A percentile compares a stretch with the other conserved stretches of the same genome.
These are phyloP conservation scores for Melampsora abietis-canadensis DNA, from an alignment of 1,284 basidiomycete species.

Conservation along the genomic window DNA sequence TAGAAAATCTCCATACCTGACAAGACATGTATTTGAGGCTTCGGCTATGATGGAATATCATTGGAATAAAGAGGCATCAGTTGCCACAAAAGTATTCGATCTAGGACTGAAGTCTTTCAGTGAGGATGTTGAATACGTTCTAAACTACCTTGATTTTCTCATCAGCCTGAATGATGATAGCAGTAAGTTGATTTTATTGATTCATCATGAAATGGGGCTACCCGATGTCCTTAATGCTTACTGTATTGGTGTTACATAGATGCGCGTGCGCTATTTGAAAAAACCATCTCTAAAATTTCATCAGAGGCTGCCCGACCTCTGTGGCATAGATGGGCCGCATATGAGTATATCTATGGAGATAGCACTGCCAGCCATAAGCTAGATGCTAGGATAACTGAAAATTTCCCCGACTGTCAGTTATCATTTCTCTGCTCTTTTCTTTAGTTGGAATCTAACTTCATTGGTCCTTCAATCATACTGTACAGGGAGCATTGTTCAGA, in stretches of 20 bases:
- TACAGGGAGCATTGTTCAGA: slow-evolving; percentile 29
- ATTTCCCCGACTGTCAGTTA: slow-evolving; percentile 72
- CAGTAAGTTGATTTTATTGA: slow-evolving; percentile 61
- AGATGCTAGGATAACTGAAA: slow-evolving; percentile 79
- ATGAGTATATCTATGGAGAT: slow-evolving; percentile 93
- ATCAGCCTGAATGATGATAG: slow-evolving; percentile 93
- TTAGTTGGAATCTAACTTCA: neutral
- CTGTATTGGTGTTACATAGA: slow-evolving; percentile 59
- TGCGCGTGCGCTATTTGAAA: slow-evolving; percentile 90
- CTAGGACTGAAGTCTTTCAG: slow-evolving; percentile 82
- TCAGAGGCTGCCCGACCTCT: slow-evolving; percentile 76
- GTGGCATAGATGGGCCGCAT: slow-evolving; percentile 93
- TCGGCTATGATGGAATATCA: slow-evolving; percentile 95
- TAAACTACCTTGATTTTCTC: slow-evolving; percentile 85
- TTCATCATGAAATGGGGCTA: neutral
- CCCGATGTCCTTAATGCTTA: neutral
- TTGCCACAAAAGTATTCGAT: slow-evolving; percentile 90
- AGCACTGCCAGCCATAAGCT: slow-evolving; percentile 82
- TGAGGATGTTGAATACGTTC: slow-evolving; percentile 78
- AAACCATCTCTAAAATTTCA: slow-evolving; percentile 71
- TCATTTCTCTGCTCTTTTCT: slow-evolving; percentile 14
- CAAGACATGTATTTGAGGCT: slow-evolving; percentile 93
- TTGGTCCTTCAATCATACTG: neutral
- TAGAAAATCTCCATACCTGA: slow-evolving; percentile 74
- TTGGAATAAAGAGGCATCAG: slow-evolving; percentile 75